Base-by-base conservation (phyloP, 2,329 filamentous ascomycete species). In the Fusarium annulatum region DNA sequence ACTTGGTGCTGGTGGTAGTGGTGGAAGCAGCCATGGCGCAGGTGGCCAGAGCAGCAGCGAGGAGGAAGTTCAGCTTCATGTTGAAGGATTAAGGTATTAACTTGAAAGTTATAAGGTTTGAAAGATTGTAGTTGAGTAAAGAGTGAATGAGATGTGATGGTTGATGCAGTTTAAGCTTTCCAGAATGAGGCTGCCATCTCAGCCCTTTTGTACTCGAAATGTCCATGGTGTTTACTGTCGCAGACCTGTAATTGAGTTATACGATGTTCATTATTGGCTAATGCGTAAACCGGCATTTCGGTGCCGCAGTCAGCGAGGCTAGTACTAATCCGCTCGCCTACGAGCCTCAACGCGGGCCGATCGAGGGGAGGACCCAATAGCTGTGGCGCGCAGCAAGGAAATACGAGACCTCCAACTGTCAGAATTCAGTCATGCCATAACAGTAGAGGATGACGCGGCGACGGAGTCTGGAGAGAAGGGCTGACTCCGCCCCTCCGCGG, bases 1-100 rank as follows among this genome's bases (percentile, higher is more conserved):
- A 67, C 65, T 41, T 36, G 21, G 64, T 67, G 28, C 14, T 23
- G 18, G 64, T 66, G 21, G 38, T 33, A 7, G 63, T 67, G 21
- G 64, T 68, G n/a, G 48, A 63, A 14, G 64, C 65, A 11, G 66
- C 66, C 57, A 69, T 36, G 21, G 30, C 57, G 43, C 38, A 39
- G 30, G 42, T 45, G 30, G 42, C 38, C 21, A 69, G 34, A 33
- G 64, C 49, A 43, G 64, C 65, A 39, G 64, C 43, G 33, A 69
- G 33, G 42, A 69, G 48, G 33, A 63, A 30, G 57, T 63, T 69
- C 26, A 69, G 64, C 64, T 69, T 69, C 66, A 69, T 69, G 28
- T 28, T 64, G 66, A 53, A 42, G 12, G 30, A 45, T 38, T 34
- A 21, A 34, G 7, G 36, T 59, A 19, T 42, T 61, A 43, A 12